A percentile compares a stretch with the other conserved stretches of the same genome.
phyloP scores from a whole-genome alignment of 768 basidiomycete species.

The Russula earlei region DNA sequence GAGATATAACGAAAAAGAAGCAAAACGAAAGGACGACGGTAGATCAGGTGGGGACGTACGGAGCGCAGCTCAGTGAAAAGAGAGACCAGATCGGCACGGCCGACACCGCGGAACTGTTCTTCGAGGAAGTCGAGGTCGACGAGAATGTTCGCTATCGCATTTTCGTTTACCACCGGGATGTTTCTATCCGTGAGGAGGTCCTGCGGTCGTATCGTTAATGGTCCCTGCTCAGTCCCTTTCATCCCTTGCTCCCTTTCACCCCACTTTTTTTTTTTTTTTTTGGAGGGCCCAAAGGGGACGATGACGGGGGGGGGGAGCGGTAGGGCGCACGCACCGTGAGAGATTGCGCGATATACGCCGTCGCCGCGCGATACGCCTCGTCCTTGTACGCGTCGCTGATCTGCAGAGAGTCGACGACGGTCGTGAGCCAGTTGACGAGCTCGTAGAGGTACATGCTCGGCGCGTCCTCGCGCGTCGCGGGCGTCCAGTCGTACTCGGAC shows the following conservation, averaged over 20 bases:
- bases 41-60: constrained; percentile 37
- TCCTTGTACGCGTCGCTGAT: constrained; percentile 83
- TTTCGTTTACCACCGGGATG: constrained; percentile 76
- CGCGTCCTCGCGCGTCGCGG: constrained; percentile 53
- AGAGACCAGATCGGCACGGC: constrained; percentile 54
- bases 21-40: not conserved
- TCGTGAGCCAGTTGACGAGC: constrained; percentile 92
- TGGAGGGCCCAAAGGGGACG: no score
- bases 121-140: constrained; percentile 86
- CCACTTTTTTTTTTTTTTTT: no score
- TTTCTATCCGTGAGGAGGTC: constrained; percentile 70
- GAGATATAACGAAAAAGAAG: no score
- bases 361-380: constrained; percentile 79
- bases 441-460: constrained; percentile 95
- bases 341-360: constrained; percentile 80
- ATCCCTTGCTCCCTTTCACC: not conserved
- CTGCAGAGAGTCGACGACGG: constrained; percentile 83
- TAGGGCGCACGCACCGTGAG: constrained; percentile 57
- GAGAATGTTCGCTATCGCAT: constrained; percentile 76
- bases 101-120: constrained; percentile 71
- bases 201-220: constrained; percentile 30
- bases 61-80: constrained; percentile 74
- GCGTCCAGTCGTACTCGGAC: constrained; percentile 92
- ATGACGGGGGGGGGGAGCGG: not conserved
- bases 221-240: not conserved